phyloP scores from a whole-genome alignment of 805 yeast genomes.

The Saturnispora silvae region DNA sequence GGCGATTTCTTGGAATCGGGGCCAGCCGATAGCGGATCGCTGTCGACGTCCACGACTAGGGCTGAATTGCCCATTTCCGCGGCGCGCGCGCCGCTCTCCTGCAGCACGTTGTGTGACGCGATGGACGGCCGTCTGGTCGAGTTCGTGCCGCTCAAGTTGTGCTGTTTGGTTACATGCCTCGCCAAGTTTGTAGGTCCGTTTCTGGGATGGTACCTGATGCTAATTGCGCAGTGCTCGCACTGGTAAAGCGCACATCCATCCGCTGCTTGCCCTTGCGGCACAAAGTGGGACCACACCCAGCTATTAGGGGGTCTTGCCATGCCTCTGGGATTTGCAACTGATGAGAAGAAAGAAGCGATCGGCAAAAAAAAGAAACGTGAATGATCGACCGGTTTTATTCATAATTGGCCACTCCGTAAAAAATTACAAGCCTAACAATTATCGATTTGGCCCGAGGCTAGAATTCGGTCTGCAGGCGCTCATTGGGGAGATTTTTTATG shows the following conservation, averaged over 20 bases:
- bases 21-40: too few relatives aligned
- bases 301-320: conserved; percentile 29
- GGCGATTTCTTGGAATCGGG: too few relatives aligned
- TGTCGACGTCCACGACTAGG: too few relatives aligned
- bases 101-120: too few relatives aligned
- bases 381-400: conserved; percentile 7
- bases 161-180: conserved; percentile 23
- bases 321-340: too few relatives aligned
- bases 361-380: conserved; percentile 6
- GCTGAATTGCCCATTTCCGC: too few relatives aligned
- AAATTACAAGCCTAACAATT: too few relatives aligned
- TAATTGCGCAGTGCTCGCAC: conserved; percentile 22
- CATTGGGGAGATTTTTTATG: too few relatives aligned
- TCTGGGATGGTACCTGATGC: conserved; percentile 24
- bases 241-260: conserved; percentile 4
- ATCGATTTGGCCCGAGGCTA: too few relatives aligned
- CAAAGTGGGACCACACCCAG: conserved; percentile 28
- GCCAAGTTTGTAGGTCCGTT: conserved; percentile 29
- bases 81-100: too few relatives aligned
- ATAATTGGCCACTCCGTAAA: not conserved
- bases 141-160: conserved; percentile 12
- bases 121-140: conserved; percentile 22
- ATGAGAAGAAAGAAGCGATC: not conserved
- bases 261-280: conserved; percentile 14
- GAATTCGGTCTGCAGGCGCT: too few relatives aligned